Conservation (phyloP, 75 land plant species). For the Larix kaempferi region DNA sequence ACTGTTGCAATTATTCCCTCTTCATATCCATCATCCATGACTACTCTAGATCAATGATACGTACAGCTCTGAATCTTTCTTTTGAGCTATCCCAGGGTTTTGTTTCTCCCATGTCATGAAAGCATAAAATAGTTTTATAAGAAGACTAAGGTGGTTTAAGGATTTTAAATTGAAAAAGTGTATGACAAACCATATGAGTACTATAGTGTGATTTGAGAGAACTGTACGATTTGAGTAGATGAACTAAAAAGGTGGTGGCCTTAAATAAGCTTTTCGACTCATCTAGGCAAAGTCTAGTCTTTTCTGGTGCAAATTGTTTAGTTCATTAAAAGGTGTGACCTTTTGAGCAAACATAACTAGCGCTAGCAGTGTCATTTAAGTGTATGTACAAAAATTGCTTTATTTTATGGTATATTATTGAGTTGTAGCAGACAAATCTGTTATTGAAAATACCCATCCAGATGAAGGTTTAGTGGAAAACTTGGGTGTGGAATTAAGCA, state of each 20-base stretch:
- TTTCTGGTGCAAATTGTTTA: too few relatives aligned
- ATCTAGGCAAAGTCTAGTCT: background rate
- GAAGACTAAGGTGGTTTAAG: background rate
- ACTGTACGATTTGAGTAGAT: background rate
- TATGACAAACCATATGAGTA: background rate
- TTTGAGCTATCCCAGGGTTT: background rate
- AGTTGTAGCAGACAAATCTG: too few relatives aligned
- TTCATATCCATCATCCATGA: too few relatives aligned
- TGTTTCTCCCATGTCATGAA: background rate
- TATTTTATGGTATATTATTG: background rate
- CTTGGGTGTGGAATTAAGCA: background rate
- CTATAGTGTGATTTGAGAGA: background rate
- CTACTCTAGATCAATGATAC: too few relatives aligned
- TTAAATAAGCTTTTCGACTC: background rate
- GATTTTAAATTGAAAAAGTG: background rate
- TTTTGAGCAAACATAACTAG: background rate
- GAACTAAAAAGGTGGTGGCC: background rate
- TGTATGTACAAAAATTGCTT: background rate
- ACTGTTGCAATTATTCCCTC: too few relatives aligned
- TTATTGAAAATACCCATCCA: background rate
- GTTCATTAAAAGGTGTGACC: too few relatives aligned
- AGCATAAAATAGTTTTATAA: too few relatives aligned
- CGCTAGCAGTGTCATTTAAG: background rate
- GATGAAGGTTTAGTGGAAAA: background rate
- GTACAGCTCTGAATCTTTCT: background rate